These are phyloP conservation scores for Cydonia oblonga DNA, from an alignment of 331 rosid genomes.

Conservation along the genomic window DNA sequence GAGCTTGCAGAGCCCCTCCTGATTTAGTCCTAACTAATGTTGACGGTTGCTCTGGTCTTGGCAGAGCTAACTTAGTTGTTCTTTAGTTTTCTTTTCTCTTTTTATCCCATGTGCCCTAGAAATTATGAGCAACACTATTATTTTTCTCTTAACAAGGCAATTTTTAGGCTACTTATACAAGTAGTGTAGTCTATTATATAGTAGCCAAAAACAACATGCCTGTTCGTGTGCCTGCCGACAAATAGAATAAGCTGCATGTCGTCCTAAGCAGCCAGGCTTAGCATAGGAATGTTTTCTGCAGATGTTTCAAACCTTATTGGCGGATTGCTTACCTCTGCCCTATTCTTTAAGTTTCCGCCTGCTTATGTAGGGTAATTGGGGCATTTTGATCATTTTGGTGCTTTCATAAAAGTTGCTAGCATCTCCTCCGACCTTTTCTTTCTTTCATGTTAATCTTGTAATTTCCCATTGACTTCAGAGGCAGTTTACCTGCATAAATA, in stretches of 20 bases:
- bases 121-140: too few relatives aligned
- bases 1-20: background rate
- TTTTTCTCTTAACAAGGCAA: background rate
- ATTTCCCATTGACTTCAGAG: background rate
- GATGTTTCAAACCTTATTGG: background rate
- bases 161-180: background rate
- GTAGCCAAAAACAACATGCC: background rate
- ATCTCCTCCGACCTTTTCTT: background rate
- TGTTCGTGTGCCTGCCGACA: background rate
- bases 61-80: background rate
- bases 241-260: background rate
- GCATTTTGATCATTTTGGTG: background rate
- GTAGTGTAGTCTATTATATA: background rate
- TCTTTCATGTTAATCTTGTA: background rate
- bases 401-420: background rate
- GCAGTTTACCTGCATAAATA: background rate
- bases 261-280: background rate
- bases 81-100: too few relatives aligned
- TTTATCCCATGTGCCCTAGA: too few relatives aligned
- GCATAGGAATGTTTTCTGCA: background rate
- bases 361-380: background rate
- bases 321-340: background rate
- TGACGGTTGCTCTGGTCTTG: background rate
- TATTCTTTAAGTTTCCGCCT: background rate
- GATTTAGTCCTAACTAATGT: background rate